A percentile compares a stretch with the other conserved stretches of the same genome.
Evolutionary conservation across 208 protist species (phyloP).

Genomic region (Wallacemonas sp.): DNA sequence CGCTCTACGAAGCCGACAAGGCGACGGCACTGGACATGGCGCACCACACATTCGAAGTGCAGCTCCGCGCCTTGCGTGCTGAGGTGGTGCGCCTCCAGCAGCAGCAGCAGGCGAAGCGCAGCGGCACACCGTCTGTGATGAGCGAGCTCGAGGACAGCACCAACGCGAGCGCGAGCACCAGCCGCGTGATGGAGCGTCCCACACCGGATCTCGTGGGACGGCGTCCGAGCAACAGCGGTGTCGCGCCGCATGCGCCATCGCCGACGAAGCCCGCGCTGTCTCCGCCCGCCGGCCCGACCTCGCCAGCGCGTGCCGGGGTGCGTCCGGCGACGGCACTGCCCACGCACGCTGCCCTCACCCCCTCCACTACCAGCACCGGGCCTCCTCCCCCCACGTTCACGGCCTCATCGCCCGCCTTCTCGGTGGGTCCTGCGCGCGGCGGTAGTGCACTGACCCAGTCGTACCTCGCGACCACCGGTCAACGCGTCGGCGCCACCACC

Average conservation of each 20-base stretch:
- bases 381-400: too few species aligned
- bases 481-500: not conserved
- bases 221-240: not conserved
- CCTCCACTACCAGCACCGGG: too few species aligned
- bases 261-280: not conserved
- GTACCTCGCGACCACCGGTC: not conserved
- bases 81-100: constrained; percentile 19
- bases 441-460: not conserved
- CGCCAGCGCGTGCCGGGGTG: not conserved
- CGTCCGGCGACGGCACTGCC: not conserved
- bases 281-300: not conserved
- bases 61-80: constrained; percentile 19
- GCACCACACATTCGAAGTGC: constrained; percentile 19
- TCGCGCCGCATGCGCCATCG: not conserved
- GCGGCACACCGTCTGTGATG: not conserved
- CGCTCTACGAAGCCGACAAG: constrained; percentile 21
- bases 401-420: not conserved
- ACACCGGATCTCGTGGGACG: not conserved
- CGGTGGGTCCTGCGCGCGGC: not conserved
- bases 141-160: constrained; percentile 1
- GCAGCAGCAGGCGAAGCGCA: constrained; percentile 2
- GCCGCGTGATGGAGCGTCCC: not conserved
- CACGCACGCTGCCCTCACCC: too few species aligned
- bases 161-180: not conserved
- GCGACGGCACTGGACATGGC: constrained; percentile 23